phyloP scores from a whole-genome alignment of 495 filamentous ascomycete species.

The Evernia prunastri region DNA sequence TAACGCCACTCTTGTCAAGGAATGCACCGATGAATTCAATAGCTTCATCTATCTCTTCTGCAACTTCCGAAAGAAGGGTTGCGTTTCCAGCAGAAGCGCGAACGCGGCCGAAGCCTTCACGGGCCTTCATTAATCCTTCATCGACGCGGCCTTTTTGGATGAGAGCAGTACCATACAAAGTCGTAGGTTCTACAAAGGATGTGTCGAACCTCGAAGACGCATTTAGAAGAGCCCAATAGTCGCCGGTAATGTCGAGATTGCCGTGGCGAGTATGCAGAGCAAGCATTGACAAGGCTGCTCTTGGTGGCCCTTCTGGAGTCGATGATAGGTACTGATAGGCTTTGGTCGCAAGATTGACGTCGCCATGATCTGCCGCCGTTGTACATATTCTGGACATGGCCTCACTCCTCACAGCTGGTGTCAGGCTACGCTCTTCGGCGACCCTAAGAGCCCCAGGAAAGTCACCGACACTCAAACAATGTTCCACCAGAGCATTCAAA shows the following conservation, averaged over 20 bases:
- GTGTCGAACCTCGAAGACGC: conserved; percentile 41
- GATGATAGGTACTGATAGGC: conserved; percentile 54
- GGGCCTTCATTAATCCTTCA: conserved; percentile 66
- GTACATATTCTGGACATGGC: conserved; percentile 54
- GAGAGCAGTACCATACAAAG: conserved; percentile 79
- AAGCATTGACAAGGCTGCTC: conserved; percentile 72
- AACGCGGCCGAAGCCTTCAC: conserved; percentile 76
- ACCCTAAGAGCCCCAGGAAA: conserved; percentile 61
- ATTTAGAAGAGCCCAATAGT: conserved; percentile 68
- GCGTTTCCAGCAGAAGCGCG: conserved; percentile 39
- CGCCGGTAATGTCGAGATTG: conserved; percentile 65
- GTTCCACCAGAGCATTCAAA: conserved; percentile 65
- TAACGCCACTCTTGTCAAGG: conserved; percentile 42
- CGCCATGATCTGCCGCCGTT: conserved; percentile 73
- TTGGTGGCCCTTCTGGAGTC: conserved; percentile 45
- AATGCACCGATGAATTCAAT: conserved; percentile 65
- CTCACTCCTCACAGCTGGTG: conserved; percentile 41
- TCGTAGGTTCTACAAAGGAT: conserved; percentile 74
- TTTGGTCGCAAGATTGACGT: conserved; percentile 59
- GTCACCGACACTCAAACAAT: conserved; percentile 55
- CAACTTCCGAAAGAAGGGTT: conserved; percentile 42
- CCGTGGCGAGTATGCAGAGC: conserved; percentile 77
- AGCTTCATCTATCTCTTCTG: conserved; percentile 81
- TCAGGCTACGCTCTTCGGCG: conserved; percentile 48
- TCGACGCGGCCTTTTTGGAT: conserved; percentile 72